Evolutionary conservation across 257 asterid species (phyloP), one percentile per base, ranked within the genome.

Genomic region (Fraxinus excelsior): DNA sequence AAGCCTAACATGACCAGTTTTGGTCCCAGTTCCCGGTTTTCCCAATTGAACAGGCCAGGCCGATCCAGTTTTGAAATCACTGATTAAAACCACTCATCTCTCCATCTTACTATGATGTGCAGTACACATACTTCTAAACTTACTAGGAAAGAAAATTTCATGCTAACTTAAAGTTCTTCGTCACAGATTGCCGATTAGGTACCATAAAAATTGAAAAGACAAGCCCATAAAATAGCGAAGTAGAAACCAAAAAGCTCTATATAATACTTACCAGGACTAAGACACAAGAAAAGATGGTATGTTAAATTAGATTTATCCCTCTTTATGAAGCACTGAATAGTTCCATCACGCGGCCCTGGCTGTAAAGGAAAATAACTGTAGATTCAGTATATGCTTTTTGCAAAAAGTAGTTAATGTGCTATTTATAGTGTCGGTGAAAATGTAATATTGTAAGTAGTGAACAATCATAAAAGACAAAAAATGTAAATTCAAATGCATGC

Each of bases 251-350:
- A 70, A 51, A 35, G 70, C 71, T 68, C 42, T 9, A 40, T 2
- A 60, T 1, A 49, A 71, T 56, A 62, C 91, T 82, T 77, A 87
- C 94, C 90, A 58, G 91, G 89, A 72, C 91, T 89, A 74, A 87
- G 88, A 71, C 94, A 87, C 76, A 89, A 79, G 78, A 84, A 89
- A 60, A 89, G 91, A 78, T 83, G 94, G 77, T 87, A 89, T 8
- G 87, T 89, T 67, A 85, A 75, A 40, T 87, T 85, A 70, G 91
- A 89, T 76, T 87, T 89, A 82, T 89, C 88, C 80, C 93, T 85
- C 86, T 89, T 89, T 62, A 89, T 89, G 82, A 87, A 89, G 88
- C 94, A 89, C 49, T 89, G 94, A n/a, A 89, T 87, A 40, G 87
- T 80, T 70, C 91, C 91, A 73, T 89, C 94, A 64, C 91, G 91